Conservation (phyloP, 805 yeast species). For the Sungouiozyma intestinalis region DNA sequence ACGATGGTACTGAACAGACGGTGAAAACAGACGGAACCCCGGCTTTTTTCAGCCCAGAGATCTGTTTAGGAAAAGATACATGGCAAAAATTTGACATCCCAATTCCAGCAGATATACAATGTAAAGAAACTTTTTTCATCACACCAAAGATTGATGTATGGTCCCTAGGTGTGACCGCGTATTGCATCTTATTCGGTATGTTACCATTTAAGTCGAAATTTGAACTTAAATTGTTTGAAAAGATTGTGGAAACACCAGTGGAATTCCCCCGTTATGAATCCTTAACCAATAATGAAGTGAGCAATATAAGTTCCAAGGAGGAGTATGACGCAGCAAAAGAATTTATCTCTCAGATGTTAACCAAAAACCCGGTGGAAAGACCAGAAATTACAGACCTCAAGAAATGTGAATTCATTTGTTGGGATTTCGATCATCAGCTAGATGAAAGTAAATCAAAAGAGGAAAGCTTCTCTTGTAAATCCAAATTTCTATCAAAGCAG, state of each 20-base stretch:
- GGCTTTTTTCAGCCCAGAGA: constrained; percentile 91
- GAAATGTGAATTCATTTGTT: constrained; percentile 57
- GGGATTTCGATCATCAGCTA: constrained; percentile 27
- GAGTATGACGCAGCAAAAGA: constrained; percentile 42
- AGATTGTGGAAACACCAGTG: constrained; percentile 54
- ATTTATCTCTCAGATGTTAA: constrained; percentile 48
- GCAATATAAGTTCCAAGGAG: constrained; percentile 30
- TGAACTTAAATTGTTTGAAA: constrained; percentile 59
- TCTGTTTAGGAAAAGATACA: constrained; percentile 47
- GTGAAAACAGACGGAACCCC: constrained; percentile 98
- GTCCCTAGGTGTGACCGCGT: constrained; percentile 91
- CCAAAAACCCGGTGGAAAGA: constrained; percentile 60
- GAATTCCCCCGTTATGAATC: constrained; percentile 40
- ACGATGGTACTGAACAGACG: constrained; percentile 23
- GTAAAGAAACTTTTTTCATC: constrained; percentile 28
- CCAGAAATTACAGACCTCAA: constrained; percentile 64
- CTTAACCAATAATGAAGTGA: constrained; percentile 19
- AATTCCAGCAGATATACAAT: constrained; percentile 29
- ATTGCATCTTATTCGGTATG: constrained; percentile 76
- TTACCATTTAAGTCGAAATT: constrained; percentile 84
- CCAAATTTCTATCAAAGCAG: constrained; percentile 10
- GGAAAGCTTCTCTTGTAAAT: constrained; percentile 11
- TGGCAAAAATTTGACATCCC: constrained; percentile 12
- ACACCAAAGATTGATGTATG: constrained; percentile 89
- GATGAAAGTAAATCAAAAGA: constrained; percentile 12